Evolutionary conservation across 306 rosid genomes (phyloP).

Genomic region (Prunus davidiana): DNA sequence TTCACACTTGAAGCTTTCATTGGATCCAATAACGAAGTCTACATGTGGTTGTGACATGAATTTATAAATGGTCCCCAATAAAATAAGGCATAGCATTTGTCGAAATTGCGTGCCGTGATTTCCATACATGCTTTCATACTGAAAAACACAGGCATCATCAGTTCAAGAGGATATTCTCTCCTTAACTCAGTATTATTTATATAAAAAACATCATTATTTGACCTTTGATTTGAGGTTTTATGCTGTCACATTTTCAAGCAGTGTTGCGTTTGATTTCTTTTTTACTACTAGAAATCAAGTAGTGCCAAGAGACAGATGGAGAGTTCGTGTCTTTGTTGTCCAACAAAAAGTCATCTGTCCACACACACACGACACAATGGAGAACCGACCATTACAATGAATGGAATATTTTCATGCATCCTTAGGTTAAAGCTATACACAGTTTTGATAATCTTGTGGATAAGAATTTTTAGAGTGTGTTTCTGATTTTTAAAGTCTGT

Average conservation of each 20-base stretch:
- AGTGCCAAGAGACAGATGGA: neutral
- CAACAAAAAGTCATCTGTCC: neutral
- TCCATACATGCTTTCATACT: neutral
- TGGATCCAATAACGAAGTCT: neutral
- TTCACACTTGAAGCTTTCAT: neutral
- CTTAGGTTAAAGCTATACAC: no score
- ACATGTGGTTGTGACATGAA: neutral
- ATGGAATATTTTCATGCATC: no score
- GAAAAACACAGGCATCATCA: neutral
- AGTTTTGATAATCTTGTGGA: no score
- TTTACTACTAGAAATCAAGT: neutral
- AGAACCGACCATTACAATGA: no score
- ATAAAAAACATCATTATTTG: neutral
- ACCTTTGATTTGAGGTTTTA: neutral
- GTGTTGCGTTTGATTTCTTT: neutral
- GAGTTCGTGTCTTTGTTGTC: neutral
- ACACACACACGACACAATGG: neutral
- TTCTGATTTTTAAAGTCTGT: no score
- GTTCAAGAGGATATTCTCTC: neutral
- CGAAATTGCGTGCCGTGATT: slow-evolving; percentile 1
- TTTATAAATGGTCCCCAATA: neutral
- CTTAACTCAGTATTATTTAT: neutral
- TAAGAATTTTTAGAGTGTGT: no score
- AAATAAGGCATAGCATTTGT: no score
- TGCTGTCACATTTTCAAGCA: neutral